Evolutionary conservation across 2,329 filamentous ascomycete species (phyloP).

Genomic region (Aquanectria penicillioides): DNA sequence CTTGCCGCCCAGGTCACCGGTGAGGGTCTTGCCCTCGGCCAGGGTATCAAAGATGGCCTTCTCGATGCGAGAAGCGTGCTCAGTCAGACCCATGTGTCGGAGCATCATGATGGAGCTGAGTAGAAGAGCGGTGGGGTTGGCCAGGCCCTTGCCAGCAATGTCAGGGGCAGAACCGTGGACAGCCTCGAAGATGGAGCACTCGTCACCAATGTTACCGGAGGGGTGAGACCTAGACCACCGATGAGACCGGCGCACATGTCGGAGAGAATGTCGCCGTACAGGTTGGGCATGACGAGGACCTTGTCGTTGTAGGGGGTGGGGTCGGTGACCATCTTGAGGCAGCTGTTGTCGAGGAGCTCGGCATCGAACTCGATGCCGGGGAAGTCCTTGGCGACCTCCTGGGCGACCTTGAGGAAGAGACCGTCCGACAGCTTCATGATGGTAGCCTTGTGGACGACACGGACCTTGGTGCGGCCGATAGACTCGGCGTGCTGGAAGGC

Average conservation of each 20-base stretch:
- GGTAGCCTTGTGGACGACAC: slow-evolving; percentile 98
- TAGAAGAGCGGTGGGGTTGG: slow-evolving; percentile 96
- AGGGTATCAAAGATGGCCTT: slow-evolving; percentile 94
- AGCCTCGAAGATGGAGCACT: slow-evolving; percentile 99
- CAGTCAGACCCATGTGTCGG: slow-evolving; percentile 92
- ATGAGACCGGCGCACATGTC: slow-evolving; percentile 99
- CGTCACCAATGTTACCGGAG: slow-evolving; percentile 97
- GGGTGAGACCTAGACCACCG: slow-evolving; percentile 94
- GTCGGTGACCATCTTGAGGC: slow-evolving; percentile 98
- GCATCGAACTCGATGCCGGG: slow-evolving; percentile 95
- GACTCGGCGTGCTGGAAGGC: slow-evolving; percentile 98
- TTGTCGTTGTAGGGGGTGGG: slow-evolving; percentile 98
- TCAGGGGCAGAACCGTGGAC: slow-evolving; percentile 98
- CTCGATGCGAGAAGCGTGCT: slow-evolving; percentile 89
- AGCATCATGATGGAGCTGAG: slow-evolving; percentile 99
- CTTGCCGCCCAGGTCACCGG: slow-evolving; percentile 95
- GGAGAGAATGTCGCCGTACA: slow-evolving; percentile 99
- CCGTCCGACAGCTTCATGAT: slow-evolving; percentile 99
- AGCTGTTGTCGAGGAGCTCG: slow-evolving; percentile 98
- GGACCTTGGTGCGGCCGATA: slow-evolving; percentile 95
- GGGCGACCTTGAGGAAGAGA: slow-evolving; percentile 91
- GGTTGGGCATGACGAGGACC: slow-evolving; percentile 97
- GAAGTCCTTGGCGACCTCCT: slow-evolving; percentile 92
- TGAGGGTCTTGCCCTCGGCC: slow-evolving; percentile 95
- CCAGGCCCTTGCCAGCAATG: slow-evolving; percentile 94